Percentiles rank a stretch among this genome's conserved stretches.
These are phyloP conservation scores for Arachnopeziza araneosa DNA, from an alignment of 2,329 filamentous ascomycete genomes.

Conservation along the genomic window DNA sequence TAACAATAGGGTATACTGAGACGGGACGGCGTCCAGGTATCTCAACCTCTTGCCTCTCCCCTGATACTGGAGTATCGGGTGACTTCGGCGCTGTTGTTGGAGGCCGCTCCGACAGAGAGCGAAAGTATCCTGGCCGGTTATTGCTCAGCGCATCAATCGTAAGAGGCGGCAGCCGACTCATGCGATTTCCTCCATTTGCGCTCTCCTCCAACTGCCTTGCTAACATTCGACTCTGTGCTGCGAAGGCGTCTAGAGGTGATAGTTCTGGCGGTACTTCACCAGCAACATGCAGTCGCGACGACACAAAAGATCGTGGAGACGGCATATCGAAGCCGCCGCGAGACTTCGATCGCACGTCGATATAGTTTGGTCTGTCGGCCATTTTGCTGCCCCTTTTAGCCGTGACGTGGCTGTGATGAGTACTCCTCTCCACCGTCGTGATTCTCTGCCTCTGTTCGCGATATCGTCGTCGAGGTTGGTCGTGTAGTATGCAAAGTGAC, in stretches of 20 bases:
- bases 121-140: constrained; percentile 74
- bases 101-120: constrained; percentile 61
- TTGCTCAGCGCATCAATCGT: constrained; percentile 78
- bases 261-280: constrained; percentile 83
- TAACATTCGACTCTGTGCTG: constrained; percentile 81
- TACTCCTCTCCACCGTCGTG: background rate
- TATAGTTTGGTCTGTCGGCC: constrained; percentile 27
- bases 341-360: constrained; percentile 29
- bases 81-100: constrained; percentile 37
- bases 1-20: constrained; percentile 72
- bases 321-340: constrained; percentile 21
- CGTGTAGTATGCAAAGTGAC: background rate
- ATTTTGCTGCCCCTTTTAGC: constrained; percentile 14
- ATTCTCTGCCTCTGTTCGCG: background rate
- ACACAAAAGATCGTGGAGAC: constrained; percentile 34
- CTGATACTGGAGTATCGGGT: constrained; percentile 37
- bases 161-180: constrained; percentile 80
- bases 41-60: constrained; percentile 50
- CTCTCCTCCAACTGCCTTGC: constrained; percentile 81
- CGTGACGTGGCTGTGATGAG: background rate
- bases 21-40: constrained; percentile 51
- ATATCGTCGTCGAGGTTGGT: background rate
- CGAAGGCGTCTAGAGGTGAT: constrained; percentile 92
- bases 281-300: constrained; percentile 70
- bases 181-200: constrained; percentile 64